Conservation (phyloP, 2,329 filamentous ascomycete genomes). For the Lasiodiplodia hormozganensis region DNA sequence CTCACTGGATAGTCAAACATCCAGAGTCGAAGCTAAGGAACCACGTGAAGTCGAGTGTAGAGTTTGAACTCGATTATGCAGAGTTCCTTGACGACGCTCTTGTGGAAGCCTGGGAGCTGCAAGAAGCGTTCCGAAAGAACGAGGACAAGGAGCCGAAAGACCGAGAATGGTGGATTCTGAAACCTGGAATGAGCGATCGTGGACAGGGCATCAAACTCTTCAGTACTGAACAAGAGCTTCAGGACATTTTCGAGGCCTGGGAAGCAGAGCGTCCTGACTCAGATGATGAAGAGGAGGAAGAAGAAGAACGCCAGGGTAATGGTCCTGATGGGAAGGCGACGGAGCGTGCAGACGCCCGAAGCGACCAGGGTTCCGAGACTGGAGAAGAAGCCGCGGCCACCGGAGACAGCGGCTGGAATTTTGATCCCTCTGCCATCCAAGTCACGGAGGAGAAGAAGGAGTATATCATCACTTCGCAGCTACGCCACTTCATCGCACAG, state of each 20-base stretch:
- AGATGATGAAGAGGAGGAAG: constrained; percentile 53
- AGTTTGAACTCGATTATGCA: constrained; percentile 94
- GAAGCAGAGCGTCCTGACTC: constrained; percentile 72
- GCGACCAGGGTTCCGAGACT: constrained; percentile 41
- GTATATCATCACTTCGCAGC: constrained; percentile 82
- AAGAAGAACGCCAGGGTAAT: constrained; percentile 37
- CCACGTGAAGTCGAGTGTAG: constrained; percentile 79
- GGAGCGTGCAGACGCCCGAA: constrained; percentile 41
- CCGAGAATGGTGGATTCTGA: constrained; percentile 95
- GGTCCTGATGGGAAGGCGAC: constrained; percentile 32
- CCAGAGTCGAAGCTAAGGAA: constrained; percentile 71
- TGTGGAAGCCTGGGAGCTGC: constrained; percentile 86
- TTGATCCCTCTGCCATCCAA: constrained; percentile 25
- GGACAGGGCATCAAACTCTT: constrained; percentile 94
- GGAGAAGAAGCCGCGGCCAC: constrained; percentile 37
- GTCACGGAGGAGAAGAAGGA: constrained; percentile 43
- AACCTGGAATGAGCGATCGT: constrained; percentile 96
- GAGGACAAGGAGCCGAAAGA: constrained; percentile 49
- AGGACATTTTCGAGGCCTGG: constrained; percentile 89
- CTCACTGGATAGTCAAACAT: constrained; percentile 85
- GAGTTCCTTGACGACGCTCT: constrained; percentile 96
- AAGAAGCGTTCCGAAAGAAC: constrained; percentile 78
- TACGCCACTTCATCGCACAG: constrained; percentile 95
- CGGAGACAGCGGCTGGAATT: neutral
- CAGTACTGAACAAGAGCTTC: constrained; percentile 82